Evolutionary conservation across 2,329 filamentous ascomycete species (phyloP).

Genomic region (Ophiostoma triangulosporum): DNA sequence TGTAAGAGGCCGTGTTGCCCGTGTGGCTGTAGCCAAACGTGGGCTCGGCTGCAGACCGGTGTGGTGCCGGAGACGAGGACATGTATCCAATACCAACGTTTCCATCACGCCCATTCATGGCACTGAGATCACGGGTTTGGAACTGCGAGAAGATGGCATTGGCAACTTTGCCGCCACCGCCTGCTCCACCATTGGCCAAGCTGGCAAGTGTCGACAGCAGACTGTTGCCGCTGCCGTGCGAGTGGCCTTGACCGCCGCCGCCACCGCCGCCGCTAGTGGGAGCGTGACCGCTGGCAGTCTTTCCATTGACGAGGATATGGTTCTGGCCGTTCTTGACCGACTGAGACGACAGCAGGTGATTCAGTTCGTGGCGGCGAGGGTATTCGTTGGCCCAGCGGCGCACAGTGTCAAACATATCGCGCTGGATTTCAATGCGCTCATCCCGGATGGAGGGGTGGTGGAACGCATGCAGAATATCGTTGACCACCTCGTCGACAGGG

Average conservation of each 20-base stretch:
- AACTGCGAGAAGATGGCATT: slow-evolving; percentile 50
- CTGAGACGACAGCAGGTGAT: slow-evolving; percentile 65
- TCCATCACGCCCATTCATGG: slow-evolving; percentile 37
- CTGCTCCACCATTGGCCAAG: slow-evolving; percentile 24
- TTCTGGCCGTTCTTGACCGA: slow-evolving; percentile 76
- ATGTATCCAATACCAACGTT: slow-evolving; percentile 14
- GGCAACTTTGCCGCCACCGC: slow-evolving; percentile 25
- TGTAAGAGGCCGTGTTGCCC: background rate
- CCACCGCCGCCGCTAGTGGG: slow-evolving; percentile 13
- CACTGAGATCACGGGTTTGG: slow-evolving; percentile 41
- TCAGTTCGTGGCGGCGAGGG: slow-evolving; percentile 52
- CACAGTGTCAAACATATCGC: slow-evolving; percentile 79
- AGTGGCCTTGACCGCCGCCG: slow-evolving; percentile 21
- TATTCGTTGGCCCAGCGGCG: slow-evolving; percentile 64
- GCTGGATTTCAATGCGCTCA: slow-evolving; percentile 63
- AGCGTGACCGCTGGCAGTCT: slow-evolving; percentile 20
- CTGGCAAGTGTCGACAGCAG: slow-evolving; percentile 21
- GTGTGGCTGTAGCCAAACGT: slow-evolving; percentile 30
- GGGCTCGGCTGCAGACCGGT: slow-evolving; percentile 13
- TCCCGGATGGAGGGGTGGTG: slow-evolving; percentile 81
- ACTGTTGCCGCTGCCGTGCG: slow-evolving; percentile 19
- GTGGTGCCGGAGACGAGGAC: slow-evolving; percentile 23
- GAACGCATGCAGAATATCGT: slow-evolving; percentile 71
- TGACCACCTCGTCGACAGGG: slow-evolving; percentile 67
- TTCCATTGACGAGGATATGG: slow-evolving; percentile 38